Percentiles rank a stretch among this genome's conserved stretches.
phyloP scores from a whole-genome alignment of 202 grass and related monocot genomes.

The Setaria italica region DNA sequence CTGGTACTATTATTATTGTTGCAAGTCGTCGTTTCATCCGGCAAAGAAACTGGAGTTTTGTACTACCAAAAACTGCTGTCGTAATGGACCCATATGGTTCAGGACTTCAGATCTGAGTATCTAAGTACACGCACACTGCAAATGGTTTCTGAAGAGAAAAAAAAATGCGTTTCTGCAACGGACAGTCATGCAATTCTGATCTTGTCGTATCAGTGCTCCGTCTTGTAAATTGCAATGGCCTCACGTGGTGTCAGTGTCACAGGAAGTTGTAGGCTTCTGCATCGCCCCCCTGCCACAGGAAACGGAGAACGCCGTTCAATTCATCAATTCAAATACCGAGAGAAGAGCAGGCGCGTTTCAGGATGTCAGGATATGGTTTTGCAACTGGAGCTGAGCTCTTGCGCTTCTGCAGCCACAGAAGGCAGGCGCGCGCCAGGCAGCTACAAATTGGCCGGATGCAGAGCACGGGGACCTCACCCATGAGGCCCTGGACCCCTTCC shows the following conservation, averaged over 20 bases:
- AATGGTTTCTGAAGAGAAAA: neutral
- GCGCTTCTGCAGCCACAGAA: slow-evolving; percentile 12
- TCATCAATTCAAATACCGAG: neutral
- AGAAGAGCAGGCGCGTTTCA: neutral
- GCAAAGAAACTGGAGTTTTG: neutral
- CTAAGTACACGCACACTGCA: neutral
- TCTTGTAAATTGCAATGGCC: neutral
- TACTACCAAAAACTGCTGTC: neutral
- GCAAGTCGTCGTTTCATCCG: neutral
- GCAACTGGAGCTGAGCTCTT: neutral
- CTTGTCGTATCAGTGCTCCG: neutral
- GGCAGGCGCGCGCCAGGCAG: neutral
- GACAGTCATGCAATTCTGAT: neutral
- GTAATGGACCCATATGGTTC: neutral
- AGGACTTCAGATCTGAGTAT: neutral
- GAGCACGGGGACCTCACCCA: neutral
- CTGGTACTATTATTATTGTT: neutral
- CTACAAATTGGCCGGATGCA: slow-evolving; percentile 18
- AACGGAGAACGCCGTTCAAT: neutral
- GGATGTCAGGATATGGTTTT: neutral
- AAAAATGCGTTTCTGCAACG: neutral
- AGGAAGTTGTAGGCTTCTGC: slow-evolving; percentile 12
- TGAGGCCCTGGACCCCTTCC: neutral
- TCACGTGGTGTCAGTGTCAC: slow-evolving; percentile 19
- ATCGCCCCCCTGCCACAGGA: too few relatives aligned